Base-by-base conservation (phyloP, 73 alveolate genomes). In the Tetrahymena thermophila region DNA sequence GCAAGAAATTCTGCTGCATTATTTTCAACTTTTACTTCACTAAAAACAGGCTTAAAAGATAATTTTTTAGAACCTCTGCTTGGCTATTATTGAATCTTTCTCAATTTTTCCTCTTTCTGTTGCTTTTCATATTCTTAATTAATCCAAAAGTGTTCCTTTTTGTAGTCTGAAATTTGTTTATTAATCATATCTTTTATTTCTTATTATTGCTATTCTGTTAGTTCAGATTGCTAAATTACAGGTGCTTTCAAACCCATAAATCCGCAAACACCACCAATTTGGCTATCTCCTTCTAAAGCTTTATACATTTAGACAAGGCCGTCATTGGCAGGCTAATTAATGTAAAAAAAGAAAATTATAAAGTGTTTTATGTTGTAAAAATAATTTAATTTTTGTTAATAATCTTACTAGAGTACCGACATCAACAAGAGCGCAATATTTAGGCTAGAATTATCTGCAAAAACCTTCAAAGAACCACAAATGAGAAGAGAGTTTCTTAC, bases 401-500 rank as follows among this genome's bases (percentile, higher is more conserved):
- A 25, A 23, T 71, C 38, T 71, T 71, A 71, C 89, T 14, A 71
- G 38, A 15, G 96, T 94, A 56, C 97, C 97, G 19, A 94, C 94
- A 56, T 96, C 97, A 56, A 96, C 71, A 10, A 96, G 94, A 38
- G 94, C 58, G 38, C 96, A 93, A 58, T 96, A 96, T 4, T 93
- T 94, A 17, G 97, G 97, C 34, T 96, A 34, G 85, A 96, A 84
- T 84, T 83, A 85, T 57, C 94, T 34, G 34, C 97, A 96, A 37
- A 96, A 96, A n/a, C 97, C 97, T 25, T 94, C 94, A 84, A 96
- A 96, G 85, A 96, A 96, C 97, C 97, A 96, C 93, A 96, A 35
- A 83, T 96, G 97, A 6, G 97, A 94, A n/a, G 96, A 94, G 16
- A 96, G 37, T 35, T 96, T 96, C 71, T 85, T 85, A 21, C 97